Conservation (phyloP, 2,329 filamentous ascomycete genomes). For the Lachnellula arida region DNA sequence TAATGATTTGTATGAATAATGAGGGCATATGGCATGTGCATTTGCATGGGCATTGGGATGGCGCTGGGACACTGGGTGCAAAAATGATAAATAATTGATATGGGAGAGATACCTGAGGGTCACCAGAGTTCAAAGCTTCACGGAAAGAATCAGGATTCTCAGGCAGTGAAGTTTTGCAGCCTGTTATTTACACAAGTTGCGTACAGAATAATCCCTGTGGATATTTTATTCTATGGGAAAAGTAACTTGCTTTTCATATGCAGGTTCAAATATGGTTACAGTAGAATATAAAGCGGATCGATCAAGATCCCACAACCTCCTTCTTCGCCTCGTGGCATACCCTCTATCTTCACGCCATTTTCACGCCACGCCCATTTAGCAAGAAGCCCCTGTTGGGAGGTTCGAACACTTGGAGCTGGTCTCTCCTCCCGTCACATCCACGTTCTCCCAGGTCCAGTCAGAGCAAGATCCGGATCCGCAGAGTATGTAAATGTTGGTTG, state of each 20-base stretch:
- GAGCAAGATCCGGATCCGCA: constrained; percentile 46
- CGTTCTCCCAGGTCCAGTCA: constrained; percentile 47
- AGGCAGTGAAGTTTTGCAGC: background rate
- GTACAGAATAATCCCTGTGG: background rate
- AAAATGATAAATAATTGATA: background rate
- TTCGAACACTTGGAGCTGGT: constrained; percentile 37
- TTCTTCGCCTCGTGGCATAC: too few relatives aligned
- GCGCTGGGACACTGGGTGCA: background rate
- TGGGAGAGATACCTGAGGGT: background rate
- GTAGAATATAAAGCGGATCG: background rate
- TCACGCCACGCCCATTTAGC: too few relatives aligned
- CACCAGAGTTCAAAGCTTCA: background rate
- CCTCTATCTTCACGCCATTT: background rate
- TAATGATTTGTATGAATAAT: background rate
- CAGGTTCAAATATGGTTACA: background rate
- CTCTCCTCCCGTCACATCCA: constrained; percentile 47
- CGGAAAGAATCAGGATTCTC: background rate
- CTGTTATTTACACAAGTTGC: background rate
- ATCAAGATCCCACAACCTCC: background rate
- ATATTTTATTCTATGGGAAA: background rate
- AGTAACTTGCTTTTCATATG: too few relatives aligned
- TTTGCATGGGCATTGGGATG: background rate
- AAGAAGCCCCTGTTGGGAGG: constrained; percentile 31
- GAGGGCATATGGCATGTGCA: background rate
- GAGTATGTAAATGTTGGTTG: constrained; percentile 44